These are phyloP conservation scores for Colletotrichum tropicale DNA, from an alignment of 2,329 filamentous ascomycete genomes.

Conservation along the genomic window DNA sequence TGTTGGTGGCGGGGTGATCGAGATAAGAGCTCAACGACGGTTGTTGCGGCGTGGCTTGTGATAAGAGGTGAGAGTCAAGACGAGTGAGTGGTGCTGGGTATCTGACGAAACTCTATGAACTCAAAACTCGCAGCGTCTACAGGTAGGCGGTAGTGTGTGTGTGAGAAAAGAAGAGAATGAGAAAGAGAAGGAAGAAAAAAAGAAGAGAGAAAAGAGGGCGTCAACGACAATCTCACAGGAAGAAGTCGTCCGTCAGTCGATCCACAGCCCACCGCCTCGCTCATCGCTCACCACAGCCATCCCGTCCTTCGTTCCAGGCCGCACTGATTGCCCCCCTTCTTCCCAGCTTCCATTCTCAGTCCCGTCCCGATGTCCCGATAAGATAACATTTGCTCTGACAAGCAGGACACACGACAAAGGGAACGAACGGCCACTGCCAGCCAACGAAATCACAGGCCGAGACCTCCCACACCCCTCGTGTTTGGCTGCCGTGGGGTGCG, in stretches of 20 bases:
- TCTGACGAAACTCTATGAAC: neutral
- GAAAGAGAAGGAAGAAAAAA: neutral
- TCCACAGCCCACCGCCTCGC: conserved; percentile 1
- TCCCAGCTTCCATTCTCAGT: neutral
- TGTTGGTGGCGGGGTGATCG: neutral
- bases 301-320: neutral
- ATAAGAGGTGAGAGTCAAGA: neutral
- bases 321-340: neutral
- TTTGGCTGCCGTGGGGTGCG: neutral
- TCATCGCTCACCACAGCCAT: neutral
- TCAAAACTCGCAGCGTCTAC: neutral
- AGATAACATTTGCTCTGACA: conserved; percentile 7
- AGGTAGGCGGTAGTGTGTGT: neutral
- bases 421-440: neutral
- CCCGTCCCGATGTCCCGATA: neutral
- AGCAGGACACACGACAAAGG: neutral
- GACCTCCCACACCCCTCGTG: neutral
- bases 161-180: neutral
- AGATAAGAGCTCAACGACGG: neutral
- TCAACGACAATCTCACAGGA: neutral
- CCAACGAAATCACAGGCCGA: neutral
- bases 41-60: neutral
- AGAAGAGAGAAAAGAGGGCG: neutral
- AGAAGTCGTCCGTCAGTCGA: neutral
- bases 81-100: neutral